Conservation (phyloP, 2,329 filamentous ascomycete genomes). For the Venturia carpophila region DNA sequence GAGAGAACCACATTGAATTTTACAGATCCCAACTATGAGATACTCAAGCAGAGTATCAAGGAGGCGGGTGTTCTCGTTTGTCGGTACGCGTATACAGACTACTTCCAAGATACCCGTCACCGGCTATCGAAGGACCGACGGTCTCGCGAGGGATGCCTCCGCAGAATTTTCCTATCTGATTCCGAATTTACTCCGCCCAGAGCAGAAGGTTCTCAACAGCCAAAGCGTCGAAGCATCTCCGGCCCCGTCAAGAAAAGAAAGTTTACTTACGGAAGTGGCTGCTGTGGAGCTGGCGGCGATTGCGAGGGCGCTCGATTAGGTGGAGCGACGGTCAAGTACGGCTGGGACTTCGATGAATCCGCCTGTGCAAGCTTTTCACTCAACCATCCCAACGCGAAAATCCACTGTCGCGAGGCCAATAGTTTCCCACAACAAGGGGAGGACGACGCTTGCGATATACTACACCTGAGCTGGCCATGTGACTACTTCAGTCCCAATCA, state of each 20-base stretch:
- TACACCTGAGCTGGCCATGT: conserved; percentile 12
- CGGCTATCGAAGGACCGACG: neutral
- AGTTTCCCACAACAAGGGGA: neutral
- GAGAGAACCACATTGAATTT: neutral
- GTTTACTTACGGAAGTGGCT: conserved; percentile 10
- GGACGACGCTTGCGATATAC: neutral
- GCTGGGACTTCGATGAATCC: neutral
- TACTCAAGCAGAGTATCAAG: neutral
- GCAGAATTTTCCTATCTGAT: neutral
- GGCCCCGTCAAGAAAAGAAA: neutral
- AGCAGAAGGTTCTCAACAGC: neutral
- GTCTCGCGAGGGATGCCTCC: neutral
- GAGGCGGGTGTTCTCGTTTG: conserved; percentile 3
- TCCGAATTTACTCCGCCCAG: neutral
- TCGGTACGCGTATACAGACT: neutral
- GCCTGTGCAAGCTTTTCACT: neutral
- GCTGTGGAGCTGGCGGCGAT: conserved; percentile 12
- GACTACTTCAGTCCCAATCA: conserved; percentile 10
- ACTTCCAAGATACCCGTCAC: neutral
- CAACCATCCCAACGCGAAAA: neutral
- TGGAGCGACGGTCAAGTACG: neutral
- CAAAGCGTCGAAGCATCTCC: no score
- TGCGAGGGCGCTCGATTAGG: neutral
- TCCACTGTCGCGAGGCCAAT: neutral
- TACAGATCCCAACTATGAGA: neutral